Conservation (phyloP, 345 rosid genomes). For the Toxicodendron radicans region DNA sequence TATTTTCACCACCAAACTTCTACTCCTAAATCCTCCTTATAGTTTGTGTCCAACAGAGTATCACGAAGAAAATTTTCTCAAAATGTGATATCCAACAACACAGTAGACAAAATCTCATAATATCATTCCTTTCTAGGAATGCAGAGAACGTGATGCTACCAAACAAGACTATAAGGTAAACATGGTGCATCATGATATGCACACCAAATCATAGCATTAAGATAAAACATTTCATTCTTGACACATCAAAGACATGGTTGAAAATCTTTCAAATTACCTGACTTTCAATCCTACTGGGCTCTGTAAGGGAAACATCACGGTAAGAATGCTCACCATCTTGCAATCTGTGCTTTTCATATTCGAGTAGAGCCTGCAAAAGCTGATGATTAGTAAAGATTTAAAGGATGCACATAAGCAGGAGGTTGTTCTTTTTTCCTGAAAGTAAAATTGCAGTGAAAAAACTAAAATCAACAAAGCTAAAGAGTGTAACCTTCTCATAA, state of each 20-base stretch:
- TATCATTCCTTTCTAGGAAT: background rate
- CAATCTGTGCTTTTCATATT: slow-evolving; percentile 60
- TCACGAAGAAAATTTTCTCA: background rate
- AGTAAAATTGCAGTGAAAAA: background rate
- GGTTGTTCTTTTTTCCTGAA: background rate
- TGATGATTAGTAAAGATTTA: background rate
- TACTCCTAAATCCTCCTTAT: background rate
- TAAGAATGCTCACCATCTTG: slow-evolving; percentile 50
- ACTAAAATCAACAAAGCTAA: slow-evolving; percentile 1
- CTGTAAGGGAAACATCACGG: slow-evolving; percentile 35
- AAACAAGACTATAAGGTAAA: background rate
- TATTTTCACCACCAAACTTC: slow-evolving; percentile 4
- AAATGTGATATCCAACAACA: background rate
- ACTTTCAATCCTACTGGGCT: slow-evolving; percentile 44
- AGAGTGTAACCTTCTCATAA: slow-evolving; percentile 59
- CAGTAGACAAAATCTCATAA: background rate
- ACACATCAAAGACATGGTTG: background rate
- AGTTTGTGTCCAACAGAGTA: background rate
- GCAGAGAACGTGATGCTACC: background rate
- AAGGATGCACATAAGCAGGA: background rate
- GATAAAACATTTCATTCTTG: background rate
- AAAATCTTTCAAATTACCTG: slow-evolving; percentile 37
- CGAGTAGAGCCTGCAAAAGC: slow-evolving; percentile 52
- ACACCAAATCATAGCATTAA: slow-evolving; percentile 7
- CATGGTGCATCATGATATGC: background rate